Evolutionary conservation across 345 rosid species (phyloP), one percentile per base, ranked within the genome.

Genomic region (Eucalyptus melliodora): DNA sequence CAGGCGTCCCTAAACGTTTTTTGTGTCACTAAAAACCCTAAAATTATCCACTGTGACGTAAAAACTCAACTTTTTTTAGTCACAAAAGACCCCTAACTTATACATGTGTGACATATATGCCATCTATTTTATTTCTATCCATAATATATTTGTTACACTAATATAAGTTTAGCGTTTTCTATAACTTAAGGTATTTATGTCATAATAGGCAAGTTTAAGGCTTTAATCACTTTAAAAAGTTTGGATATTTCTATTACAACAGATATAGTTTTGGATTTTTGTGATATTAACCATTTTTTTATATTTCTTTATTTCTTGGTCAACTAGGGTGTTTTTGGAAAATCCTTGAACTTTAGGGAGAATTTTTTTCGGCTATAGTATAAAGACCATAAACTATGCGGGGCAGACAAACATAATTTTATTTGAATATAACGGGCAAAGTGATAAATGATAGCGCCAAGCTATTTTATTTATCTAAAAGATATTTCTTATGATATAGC

Each of bases 21-120:
- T 10, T 56, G 62, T 24, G 6, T 24, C 2, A 2, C 62, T 24
- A 56, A 56, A 56, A 56, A 56, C 8, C 6, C 0, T 24, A 56
- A 24, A 56, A 0, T 56, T 24, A 0, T 56, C 30, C 6, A 56
- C 0, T 9, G 1, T 24, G 30, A 56, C 30, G 10, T 24, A 24
- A 56, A 56, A 56, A 56, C 30, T 11, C 12, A 23, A 56, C 27
- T 56, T 56, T 23, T 9, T 55, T 24, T 9, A 9, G 62, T 56
- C 30, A 56, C 62, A 24, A 56, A 24, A 56, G 13, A 56, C 5
- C 30, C 0, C 6, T 23, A 56, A 56, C 62, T 56, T 56, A 11
- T 56, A 56, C 4, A 11, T 23, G 13, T 56, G 13, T 56, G 30
- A 56, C 59, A 53, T 56, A 24, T 24, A 24, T 56, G 1, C 30